A percentile compares a stretch with the other conserved stretches of the same genome.
phyloP scores from a whole-genome alignment of 352 stramenopile genomes.

The Phytopythium sindhum region DNA sequence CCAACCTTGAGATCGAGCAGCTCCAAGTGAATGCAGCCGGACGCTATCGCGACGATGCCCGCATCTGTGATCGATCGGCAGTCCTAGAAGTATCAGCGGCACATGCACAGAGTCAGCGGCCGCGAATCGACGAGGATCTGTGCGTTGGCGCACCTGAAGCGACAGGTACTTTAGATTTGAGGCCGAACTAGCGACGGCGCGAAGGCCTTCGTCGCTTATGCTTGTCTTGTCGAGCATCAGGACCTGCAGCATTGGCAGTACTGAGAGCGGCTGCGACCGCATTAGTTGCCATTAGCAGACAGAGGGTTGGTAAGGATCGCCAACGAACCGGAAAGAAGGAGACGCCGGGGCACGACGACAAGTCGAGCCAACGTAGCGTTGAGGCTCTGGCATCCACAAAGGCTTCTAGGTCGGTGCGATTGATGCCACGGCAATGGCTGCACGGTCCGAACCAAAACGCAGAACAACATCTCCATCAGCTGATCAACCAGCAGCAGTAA shows the following conservation, averaged over 20 bases:
- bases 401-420: conserved; percentile 33
- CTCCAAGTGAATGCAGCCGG: conserved; percentile 33
- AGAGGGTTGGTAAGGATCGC: background rate
- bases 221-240: conserved; percentile 61
- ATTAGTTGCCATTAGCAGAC: background rate
- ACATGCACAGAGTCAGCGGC: conserved; percentile 3
- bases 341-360: conserved; percentile 48
- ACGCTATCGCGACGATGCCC: conserved; percentile 35
- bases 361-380: conserved; percentile 44
- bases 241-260: conserved; percentile 41
- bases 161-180: conserved; percentile 57
- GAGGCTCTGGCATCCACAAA: conserved; percentile 26
- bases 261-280: conserved; percentile 2
- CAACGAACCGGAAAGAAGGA: conserved; percentile 33
- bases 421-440: conserved; percentile 15
- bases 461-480: background rate
- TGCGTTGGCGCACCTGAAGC: conserved; percentile 35
- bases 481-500: background rate
- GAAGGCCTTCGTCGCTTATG: conserved; percentile 43
- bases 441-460: background rate
- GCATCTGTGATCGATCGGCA: conserved; percentile 47
- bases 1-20: conserved; percentile 64
- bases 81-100: conserved; percentile 24
- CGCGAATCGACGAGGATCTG: background rate
- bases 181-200: conserved; percentile 25